A percentile compares a stretch with the other conserved stretches of the same genome.
These are phyloP conservation scores for Alternaria sp. DNA, from an alignment of 2,329 filamentous ascomycete genomes.

Conservation along the genomic window DNA sequence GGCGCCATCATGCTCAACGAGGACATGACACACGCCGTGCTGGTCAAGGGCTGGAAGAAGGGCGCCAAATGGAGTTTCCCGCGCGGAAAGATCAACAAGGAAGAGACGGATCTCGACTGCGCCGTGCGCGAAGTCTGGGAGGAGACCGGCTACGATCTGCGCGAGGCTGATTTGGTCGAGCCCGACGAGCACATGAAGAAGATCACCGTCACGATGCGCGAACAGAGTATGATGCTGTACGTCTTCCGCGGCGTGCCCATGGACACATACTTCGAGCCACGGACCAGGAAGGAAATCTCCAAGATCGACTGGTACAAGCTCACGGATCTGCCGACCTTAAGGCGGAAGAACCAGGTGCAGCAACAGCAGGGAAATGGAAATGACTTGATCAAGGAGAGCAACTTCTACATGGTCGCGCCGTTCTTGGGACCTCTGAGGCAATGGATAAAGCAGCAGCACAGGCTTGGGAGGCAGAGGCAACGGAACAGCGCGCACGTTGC, in stretches of 20 bases:
- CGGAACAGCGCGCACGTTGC: constrained; percentile 24
- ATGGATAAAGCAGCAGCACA: constrained; percentile 87
- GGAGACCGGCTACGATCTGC: constrained; percentile 89
- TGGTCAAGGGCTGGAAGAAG: constrained; percentile 99
- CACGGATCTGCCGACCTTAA: constrained; percentile 82
- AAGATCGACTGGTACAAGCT: constrained; percentile 95
- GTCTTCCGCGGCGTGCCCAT: constrained; percentile 88
- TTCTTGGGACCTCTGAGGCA: constrained; percentile 86
- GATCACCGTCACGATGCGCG: constrained; percentile 87
- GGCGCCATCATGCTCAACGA: constrained; percentile 93
- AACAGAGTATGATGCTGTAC: constrained; percentile 91
- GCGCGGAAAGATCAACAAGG: constrained; percentile 96
- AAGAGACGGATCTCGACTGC: constrained; percentile 92
- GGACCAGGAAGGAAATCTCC: constrained; percentile 95
- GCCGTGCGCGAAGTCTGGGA: constrained; percentile 94
- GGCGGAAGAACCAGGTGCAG: constrained; percentile 68
- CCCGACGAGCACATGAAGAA: constrained; percentile 73
- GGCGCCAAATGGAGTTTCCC: constrained; percentile 96
- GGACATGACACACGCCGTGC: constrained; percentile 89
- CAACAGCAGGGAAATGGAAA: constrained; percentile 59
- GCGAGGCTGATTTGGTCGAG: constrained; percentile 75
- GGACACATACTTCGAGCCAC: constrained; percentile 86
- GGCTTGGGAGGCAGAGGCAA: constrained; percentile 64
- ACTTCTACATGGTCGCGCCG: constrained; percentile 97
- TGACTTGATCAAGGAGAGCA: constrained; percentile 71